Evolutionary conservation across 352 stramenopile species (phyloP).

Genomic region (Pythium pectinolyticum): DNA sequence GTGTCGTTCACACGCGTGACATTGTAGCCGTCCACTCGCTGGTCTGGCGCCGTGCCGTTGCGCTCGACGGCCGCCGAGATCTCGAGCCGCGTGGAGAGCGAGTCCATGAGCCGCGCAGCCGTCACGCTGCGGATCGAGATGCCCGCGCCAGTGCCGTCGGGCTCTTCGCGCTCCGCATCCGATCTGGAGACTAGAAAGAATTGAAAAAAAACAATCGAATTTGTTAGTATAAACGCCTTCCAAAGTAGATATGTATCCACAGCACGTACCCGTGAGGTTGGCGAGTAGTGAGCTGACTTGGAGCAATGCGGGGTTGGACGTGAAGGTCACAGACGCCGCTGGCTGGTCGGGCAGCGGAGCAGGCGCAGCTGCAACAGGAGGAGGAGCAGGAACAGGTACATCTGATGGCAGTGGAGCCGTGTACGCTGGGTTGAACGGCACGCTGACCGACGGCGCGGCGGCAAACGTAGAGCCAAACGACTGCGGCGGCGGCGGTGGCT

Average conservation of each 20-base stretch:
- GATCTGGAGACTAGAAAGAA: conserved; percentile 6
- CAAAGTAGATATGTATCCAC: too few relatives aligned
- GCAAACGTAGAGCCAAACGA: conserved; percentile 15
- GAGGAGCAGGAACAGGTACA: background rate
- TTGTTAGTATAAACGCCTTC: too few relatives aligned
- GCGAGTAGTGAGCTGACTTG: conserved; percentile 63
- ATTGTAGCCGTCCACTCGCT: conserved; percentile 71
- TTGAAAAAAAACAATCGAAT: too few relatives aligned
- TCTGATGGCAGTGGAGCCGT: conserved; percentile 7
- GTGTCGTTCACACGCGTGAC: conserved; percentile 70
- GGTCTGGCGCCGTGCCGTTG: conserved; percentile 53
- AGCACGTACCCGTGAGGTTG: conserved; percentile 56
- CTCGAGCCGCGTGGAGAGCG: conserved; percentile 60
- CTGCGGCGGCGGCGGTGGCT: conserved; percentile 3
- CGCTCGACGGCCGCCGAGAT: conserved; percentile 72
- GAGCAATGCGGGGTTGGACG: conserved; percentile 35
- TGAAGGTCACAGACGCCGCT: conserved; percentile 47
- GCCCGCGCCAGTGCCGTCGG: conserved; percentile 59
- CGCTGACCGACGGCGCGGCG: conserved; percentile 26
- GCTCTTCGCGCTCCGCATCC: conserved; percentile 48
- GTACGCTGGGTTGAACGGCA: conserved; percentile 33
- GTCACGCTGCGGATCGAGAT: conserved; percentile 57
- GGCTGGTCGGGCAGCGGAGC: conserved; percentile 16
- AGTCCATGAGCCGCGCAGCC: conserved; percentile 71
- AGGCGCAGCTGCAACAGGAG: conserved; percentile 1